phyloP scores from a whole-genome alignment of 306 rosid species.

The Vicia sativa region DNA sequence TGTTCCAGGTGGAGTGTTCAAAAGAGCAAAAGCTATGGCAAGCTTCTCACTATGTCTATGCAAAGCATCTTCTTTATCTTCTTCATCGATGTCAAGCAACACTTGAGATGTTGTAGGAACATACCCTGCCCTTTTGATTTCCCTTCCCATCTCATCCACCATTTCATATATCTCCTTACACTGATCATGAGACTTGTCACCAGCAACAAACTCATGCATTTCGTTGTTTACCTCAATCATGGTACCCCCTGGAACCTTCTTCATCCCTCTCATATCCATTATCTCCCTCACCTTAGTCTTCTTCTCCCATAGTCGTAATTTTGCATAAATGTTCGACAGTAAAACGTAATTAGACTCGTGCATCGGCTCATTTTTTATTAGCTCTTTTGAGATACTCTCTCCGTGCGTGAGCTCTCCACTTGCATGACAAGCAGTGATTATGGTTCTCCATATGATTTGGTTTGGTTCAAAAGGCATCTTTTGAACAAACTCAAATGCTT shows the following conservation, averaged over 20 bases:
- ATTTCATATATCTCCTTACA: conserved; percentile 73
- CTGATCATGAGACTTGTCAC: conserved; percentile 77
- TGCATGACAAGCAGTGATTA: conserved; percentile 72
- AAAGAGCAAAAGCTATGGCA: conserved; percentile 88
- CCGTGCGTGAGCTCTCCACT: conserved; percentile 76
- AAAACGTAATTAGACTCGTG: conserved; percentile 76
- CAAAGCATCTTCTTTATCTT: conserved; percentile 82
- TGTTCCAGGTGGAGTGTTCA: conserved; percentile 69
- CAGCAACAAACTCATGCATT: conserved; percentile 79
- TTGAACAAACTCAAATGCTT: conserved; percentile 66
- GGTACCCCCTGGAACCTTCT: conserved; percentile 87
- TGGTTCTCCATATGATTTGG: conserved; percentile 70
- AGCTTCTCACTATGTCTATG: conserved; percentile 85
- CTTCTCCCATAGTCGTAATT: conserved; percentile 77
- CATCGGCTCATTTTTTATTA: conserved; percentile 65
- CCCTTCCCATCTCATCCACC: conserved; percentile 84
- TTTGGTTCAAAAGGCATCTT: conserved; percentile 77
- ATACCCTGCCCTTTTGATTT: conserved; percentile 81
- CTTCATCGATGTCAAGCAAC: conserved; percentile 83
- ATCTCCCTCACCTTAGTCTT: conserved; percentile 76
- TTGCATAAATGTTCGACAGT: conserved; percentile 86
- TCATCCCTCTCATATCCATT: conserved; percentile 83
- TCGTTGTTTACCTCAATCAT: conserved; percentile 77
- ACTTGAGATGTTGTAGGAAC: conserved; percentile 80
- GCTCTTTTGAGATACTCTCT: conserved; percentile 62